These are phyloP conservation scores for Geotrichum phurueaensis DNA, from an alignment of 1,139 yeast species.

Conservation along the genomic window DNA sequence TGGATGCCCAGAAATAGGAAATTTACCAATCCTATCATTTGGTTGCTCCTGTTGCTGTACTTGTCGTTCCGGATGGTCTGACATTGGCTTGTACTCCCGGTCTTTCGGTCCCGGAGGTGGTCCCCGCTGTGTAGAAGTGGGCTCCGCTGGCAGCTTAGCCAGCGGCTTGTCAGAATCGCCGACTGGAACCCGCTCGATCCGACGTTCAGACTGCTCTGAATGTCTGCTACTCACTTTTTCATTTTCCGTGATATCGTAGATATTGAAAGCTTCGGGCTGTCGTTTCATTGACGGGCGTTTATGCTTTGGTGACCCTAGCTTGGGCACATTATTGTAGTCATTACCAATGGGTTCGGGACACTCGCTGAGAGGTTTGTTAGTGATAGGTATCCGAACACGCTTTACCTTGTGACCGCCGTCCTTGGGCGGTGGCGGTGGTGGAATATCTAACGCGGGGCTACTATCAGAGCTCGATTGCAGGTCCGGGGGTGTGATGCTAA, in stretches of 20 bases:
- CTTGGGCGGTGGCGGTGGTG: neutral
- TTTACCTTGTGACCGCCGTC: neutral
- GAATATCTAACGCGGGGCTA: neutral
- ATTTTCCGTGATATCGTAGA: neutral
- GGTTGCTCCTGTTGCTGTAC: neutral
- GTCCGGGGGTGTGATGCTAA: neutral
- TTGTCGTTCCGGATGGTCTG: neutral
- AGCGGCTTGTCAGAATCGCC: neutral
- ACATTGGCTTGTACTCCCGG: neutral
- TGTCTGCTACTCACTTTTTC: neutral
- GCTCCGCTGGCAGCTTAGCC: neutral
- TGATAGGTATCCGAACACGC: constrained; percentile 10
- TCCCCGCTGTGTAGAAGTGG: neutral
- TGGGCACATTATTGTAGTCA: constrained; percentile 16
- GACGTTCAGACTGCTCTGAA: neutral
- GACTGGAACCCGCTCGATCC: neutral
- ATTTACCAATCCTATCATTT: neutral
- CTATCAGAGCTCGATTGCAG: neutral
- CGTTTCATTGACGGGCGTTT: constrained; percentile 9
- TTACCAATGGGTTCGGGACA: constrained; percentile 12
- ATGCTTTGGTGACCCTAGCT: constrained; percentile 1
- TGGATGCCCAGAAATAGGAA: neutral
- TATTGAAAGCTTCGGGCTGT: neutral
- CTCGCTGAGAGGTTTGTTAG: constrained; percentile 11
- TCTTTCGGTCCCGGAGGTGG: neutral